phyloP scores from a whole-genome alignment of 768 basidiomycete species.

The Gymnopilus junonius region DNA sequence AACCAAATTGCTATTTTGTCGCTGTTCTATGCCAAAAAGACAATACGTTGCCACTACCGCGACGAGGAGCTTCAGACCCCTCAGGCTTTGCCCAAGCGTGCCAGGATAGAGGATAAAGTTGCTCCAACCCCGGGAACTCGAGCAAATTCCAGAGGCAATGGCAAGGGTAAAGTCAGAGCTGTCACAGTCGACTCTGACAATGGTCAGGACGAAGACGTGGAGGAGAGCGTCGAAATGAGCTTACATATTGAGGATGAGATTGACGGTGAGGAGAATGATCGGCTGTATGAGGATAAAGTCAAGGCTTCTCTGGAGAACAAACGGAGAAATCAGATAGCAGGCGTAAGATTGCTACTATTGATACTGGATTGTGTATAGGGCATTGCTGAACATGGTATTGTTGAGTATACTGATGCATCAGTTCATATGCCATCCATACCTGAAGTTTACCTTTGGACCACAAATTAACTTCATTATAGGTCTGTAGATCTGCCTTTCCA shows the following conservation, averaged over 20 bases:
- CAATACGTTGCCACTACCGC: slow-evolving; percentile 40
- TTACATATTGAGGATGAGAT: slow-evolving; percentile 49
- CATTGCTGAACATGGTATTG: slow-evolving; percentile 6
- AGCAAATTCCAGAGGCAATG: slow-evolving; percentile 25
- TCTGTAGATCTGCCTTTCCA: neutral
- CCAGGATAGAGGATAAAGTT: slow-evolving; percentile 29
- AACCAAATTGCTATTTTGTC: neutral
- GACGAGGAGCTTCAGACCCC: slow-evolving; percentile 31
- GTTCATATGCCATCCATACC: slow-evolving; percentile 14
- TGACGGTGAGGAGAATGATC: slow-evolving; percentile 68
- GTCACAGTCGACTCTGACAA: slow-evolving; percentile 38
- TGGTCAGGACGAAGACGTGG: slow-evolving; percentile 30
- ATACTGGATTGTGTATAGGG: neutral
- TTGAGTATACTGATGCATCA: slow-evolving; percentile 11
- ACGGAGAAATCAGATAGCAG: slow-evolving; percentile 40
- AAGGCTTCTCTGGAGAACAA: slow-evolving; percentile 56
- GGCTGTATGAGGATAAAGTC: slow-evolving; percentile 58
- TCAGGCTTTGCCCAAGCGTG: slow-evolving; percentile 34
- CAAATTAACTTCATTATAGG: slow-evolving; percentile 16
- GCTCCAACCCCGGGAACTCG: slow-evolving; percentile 25
- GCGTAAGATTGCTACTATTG: slow-evolving; percentile 37
- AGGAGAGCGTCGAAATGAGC: slow-evolving; percentile 33
- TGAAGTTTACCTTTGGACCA: slow-evolving; percentile 12
- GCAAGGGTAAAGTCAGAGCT: slow-evolving; percentile 37
- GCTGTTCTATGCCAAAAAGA: slow-evolving; percentile 56